Evolutionary conservation across 2,329 filamentous ascomycete species (phyloP).

Genomic region (Orbilia ellipsospora): DNA sequence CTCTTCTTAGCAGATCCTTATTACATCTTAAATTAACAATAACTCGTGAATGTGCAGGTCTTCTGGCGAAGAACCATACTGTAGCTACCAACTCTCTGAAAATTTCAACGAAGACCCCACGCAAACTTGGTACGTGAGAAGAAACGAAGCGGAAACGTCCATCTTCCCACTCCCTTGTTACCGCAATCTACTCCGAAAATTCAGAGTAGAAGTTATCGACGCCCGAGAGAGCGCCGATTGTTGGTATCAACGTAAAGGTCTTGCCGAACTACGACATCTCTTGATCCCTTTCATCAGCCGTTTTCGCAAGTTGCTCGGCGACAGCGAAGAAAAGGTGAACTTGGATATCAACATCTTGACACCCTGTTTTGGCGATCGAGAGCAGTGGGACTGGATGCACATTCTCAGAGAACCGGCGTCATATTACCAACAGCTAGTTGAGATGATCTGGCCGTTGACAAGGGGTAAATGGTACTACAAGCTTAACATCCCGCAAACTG

Average conservation of each 20-base stretch:
- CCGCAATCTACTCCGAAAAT: slow-evolving; percentile 26
- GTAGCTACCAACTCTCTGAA: slow-evolving; percentile 24
- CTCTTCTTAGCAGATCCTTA: background rate
- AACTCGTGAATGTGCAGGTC: background rate
- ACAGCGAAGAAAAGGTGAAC: slow-evolving; percentile 19
- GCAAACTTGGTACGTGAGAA: slow-evolving; percentile 17
- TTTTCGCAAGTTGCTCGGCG: slow-evolving; percentile 21
- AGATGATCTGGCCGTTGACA: slow-evolving; percentile 39
- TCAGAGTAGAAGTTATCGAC: slow-evolving; percentile 43
- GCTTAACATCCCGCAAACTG: slow-evolving; percentile 10
- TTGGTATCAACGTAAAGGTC: slow-evolving; percentile 8
- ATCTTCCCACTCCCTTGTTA: slow-evolving; percentile 36
- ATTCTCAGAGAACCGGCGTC: slow-evolving; percentile 18
- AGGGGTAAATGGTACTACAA: slow-evolving; percentile 16
- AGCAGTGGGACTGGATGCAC: background rate
- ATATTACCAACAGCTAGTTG: slow-evolving; percentile 32
- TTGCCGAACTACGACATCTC: slow-evolving; percentile 26
- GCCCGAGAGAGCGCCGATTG: slow-evolving; percentile 16
- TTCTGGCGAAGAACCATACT: slow-evolving; percentile 22
- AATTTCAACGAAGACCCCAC: slow-evolving; percentile 33
- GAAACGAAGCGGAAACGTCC: slow-evolving; percentile 25
- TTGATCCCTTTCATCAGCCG: slow-evolving; percentile 29
- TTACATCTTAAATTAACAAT: background rate
- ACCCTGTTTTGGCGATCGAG: slow-evolving; percentile 14
- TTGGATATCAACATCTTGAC: slow-evolving; percentile 39